A percentile compares a stretch with the other conserved stretches of the same genome.
Conservation (phyloP, 2,329 filamentous ascomycete genomes). For the Nemania diffusa region DNA sequence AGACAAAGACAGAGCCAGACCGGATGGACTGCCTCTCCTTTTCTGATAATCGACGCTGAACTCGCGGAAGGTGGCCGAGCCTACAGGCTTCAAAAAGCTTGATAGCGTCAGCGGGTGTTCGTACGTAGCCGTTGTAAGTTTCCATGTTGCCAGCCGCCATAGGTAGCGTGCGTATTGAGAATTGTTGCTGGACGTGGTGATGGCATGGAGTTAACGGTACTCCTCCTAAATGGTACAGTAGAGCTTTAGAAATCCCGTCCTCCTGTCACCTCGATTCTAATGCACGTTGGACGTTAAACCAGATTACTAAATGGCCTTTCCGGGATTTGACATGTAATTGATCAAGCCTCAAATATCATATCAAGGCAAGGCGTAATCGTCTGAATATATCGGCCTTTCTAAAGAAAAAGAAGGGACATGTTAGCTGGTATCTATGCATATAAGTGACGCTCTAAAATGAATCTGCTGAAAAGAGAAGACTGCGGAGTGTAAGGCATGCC, state of each 20-base stretch:
- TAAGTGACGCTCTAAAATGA: not conserved
- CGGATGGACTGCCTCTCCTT: conserved; percentile 97
- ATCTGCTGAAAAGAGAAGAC: not conserved
- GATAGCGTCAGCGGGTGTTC: conserved; percentile 96
- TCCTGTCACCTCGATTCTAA: conserved; percentile 43
- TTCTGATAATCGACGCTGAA: conserved; percentile 92
- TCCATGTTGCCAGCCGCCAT: conserved; percentile 82
- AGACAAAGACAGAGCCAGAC: conserved; percentile 98
- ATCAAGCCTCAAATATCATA: conserved; percentile 33
- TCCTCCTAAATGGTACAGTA: conserved; percentile 31
- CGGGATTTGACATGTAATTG: conserved; percentile 38
- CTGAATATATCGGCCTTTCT: not conserved
- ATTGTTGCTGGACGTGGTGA: no score
- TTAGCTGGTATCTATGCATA: not conserved
- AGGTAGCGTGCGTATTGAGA: no score
- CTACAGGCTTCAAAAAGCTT: conserved; percentile 98
- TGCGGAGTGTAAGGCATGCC: not conserved
- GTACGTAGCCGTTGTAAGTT: conserved; percentile 94
- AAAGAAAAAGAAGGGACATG: not conserved
- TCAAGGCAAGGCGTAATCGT: not conserved
- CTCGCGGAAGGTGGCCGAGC: conserved; percentile 86
- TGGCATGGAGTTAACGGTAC: no score
- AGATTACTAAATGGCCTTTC: conserved; percentile 36
- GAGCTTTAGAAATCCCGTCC: conserved; percentile 42
- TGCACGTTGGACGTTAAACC: conserved; percentile 4